A percentile compares a stretch with the other conserved stretches of the same genome.
These are phyloP conservation scores for Serendipita indica DNA, from an alignment of 768 basidiomycete species.

Conservation along the genomic window DNA sequence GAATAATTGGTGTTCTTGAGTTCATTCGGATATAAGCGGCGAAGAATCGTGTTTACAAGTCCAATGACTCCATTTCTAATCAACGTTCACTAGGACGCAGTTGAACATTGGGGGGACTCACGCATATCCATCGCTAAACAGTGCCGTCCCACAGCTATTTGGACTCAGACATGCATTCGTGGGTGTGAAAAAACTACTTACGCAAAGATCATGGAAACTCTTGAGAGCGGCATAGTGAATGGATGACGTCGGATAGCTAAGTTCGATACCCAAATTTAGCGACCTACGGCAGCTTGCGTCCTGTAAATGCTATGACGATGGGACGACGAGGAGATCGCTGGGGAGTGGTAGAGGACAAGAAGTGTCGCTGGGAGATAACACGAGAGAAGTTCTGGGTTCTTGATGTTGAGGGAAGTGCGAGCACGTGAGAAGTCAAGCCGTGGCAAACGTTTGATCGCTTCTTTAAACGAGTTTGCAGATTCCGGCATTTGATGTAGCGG, in stretches of 20 bases:
- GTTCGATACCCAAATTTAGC: no score
- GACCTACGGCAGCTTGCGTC: no score
- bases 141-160: slow-evolving; percentile 64
- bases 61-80: slow-evolving; percentile 27
- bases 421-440: no score
- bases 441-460: no score
- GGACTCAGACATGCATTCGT: slow-evolving; percentile 7
- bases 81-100: slow-evolving; percentile 54
- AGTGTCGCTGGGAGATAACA: no score
- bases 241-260: not conserved
- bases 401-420: no score
- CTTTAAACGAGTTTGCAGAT: no score
- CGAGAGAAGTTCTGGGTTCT: no score
- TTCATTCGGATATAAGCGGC: slow-evolving; percentile 44
- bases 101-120: slow-evolving; percentile 12
- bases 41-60: slow-evolving; percentile 37
- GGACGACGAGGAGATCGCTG: no score
- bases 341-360: no score
- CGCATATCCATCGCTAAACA: slow-evolving; percentile 74
- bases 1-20: slow-evolving; percentile 43
- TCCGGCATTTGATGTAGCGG: no score
- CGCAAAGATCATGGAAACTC: slow-evolving; percentile 79
- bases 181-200: slow-evolving; percentile 24
- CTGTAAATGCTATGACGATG: no score
- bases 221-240: slow-evolving; percentile 22